Conservation (phyloP, 2,329 filamentous ascomycete species). For the Penicillium sp. region DNA sequence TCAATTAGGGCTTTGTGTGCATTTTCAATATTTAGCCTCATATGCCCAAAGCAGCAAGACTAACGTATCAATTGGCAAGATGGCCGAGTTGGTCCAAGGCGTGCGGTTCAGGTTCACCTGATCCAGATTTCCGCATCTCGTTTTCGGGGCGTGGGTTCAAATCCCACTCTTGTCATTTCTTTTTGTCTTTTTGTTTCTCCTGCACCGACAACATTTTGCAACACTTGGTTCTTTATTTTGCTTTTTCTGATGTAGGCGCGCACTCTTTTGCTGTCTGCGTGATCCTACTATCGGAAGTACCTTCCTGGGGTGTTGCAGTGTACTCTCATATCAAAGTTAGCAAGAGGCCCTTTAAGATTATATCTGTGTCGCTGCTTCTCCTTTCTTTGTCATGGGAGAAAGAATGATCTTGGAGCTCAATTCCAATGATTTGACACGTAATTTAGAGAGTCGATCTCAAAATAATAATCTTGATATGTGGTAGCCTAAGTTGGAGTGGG, state of each 20-base stretch:
- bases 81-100: slow-evolving; percentile 40
- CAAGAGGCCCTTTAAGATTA: neutral
- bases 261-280: neutral
- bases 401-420: neutral
- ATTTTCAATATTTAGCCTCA: neutral
- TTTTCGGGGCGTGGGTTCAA: slow-evolving; percentile 23
- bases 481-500: neutral
- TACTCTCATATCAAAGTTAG: neutral
- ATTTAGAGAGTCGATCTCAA: neutral
- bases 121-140: slow-evolving; percentile 24
- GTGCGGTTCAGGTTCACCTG: slow-evolving; percentile 35
- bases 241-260: neutral
- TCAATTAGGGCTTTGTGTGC: neutral
- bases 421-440: no score
- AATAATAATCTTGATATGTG: neutral
- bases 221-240: neutral
- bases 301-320: neutral
- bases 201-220: neutral
- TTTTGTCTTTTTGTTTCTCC: neutral
- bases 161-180: slow-evolving; percentile 22
- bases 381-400: neutral
- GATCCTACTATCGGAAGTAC: neutral
- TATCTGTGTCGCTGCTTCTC: neutral
- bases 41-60: rapidly evolving
- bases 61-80: slow-evolving; percentile 24